These are phyloP conservation scores for Gelatoporia subvermispora DNA, from an alignment of 768 basidiomycete species.

Conservation along the genomic window DNA sequence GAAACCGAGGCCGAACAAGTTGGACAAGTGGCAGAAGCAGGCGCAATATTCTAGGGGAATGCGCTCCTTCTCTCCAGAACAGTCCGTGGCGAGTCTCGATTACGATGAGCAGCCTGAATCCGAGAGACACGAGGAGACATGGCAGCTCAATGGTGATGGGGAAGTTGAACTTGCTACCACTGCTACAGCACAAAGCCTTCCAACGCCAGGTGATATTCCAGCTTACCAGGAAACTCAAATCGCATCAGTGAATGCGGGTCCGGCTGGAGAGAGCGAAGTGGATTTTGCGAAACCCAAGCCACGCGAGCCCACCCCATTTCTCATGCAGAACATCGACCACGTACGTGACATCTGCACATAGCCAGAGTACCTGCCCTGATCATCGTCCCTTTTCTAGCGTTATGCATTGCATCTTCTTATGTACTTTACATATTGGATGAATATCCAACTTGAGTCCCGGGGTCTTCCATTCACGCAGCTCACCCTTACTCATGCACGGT, in stretches of 20 bases:
- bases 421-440: constrained; percentile 84
- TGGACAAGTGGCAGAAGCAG: constrained; percentile 5
- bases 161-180: constrained; percentile 35
- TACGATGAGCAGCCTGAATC: constrained; percentile 1
- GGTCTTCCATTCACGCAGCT: constrained; percentile 28
- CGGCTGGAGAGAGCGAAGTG: constrained; percentile 12
- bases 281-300: constrained; percentile 15
- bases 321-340: constrained; percentile 62
- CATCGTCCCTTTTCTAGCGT: constrained; percentile 36
- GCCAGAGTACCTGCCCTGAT: constrained; percentile 2
- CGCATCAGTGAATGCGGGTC: no score
- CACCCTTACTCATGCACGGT: constrained; percentile 59
- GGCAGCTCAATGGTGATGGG: constrained; percentile 37
- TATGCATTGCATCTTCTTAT: constrained; percentile 71
- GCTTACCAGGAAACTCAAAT: background rate
- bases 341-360: constrained; percentile 35
- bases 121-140: constrained; percentile 21
- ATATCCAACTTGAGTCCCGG: constrained; percentile 45
- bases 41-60: background rate
- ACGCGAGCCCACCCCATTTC: constrained; percentile 53
- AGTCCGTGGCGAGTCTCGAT: no score
- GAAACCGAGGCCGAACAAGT: constrained; percentile 24
- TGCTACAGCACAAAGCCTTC: constrained; percentile 33
- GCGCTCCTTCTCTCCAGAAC: no score
- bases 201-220: constrained; percentile 38